phyloP scores from a whole-genome alignment of 169 alveolate species.

The Plasmodium yoelii region DNA sequence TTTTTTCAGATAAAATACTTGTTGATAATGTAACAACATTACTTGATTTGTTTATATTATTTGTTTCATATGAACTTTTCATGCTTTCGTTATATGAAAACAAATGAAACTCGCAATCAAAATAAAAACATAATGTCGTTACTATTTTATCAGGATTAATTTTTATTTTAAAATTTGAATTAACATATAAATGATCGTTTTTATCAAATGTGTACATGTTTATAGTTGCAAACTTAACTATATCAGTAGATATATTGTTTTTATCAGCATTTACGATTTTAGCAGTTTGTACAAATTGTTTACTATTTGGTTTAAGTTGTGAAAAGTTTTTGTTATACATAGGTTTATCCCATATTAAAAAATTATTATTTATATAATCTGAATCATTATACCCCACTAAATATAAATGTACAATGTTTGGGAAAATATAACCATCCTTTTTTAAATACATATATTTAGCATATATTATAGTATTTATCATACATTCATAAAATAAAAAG shows the following conservation, averaged over 20 bases:
- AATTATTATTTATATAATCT: conserved; percentile 93
- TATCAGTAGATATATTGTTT: conserved; percentile 73
- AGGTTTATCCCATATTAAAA: conserved; percentile 91
- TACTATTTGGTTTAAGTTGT: conserved; percentile 75
- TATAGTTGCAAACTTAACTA: conserved; percentile 71
- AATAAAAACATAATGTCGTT: conserved; percentile 77
- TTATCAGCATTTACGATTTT: conserved; percentile 78
- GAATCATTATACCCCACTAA: conserved; percentile 94
- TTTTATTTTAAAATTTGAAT: conserved; percentile 42
- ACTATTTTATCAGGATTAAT: conserved; percentile 51
- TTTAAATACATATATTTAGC: conserved; percentile 94
- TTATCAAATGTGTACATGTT: conserved; percentile 77
- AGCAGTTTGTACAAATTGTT: conserved; percentile 77
- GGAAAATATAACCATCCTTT: conserved; percentile 92
- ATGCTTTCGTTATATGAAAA: neutral
- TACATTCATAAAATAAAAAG: conserved; percentile 95
- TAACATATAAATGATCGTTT: conserved; percentile 12
- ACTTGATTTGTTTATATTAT: conserved; percentile 35
- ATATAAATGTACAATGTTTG: conserved; percentile 91
- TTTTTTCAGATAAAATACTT: conserved; percentile 79
- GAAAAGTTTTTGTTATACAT: conserved; percentile 78
- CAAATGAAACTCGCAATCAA: conserved; percentile 79
- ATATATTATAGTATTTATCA: conserved; percentile 95
- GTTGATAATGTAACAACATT: conserved; percentile 78
- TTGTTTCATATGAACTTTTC: conserved; percentile 25